Evolutionary conservation across 257 asterid genomes (phyloP).

Genomic region (Handroanthus guayacan): DNA sequence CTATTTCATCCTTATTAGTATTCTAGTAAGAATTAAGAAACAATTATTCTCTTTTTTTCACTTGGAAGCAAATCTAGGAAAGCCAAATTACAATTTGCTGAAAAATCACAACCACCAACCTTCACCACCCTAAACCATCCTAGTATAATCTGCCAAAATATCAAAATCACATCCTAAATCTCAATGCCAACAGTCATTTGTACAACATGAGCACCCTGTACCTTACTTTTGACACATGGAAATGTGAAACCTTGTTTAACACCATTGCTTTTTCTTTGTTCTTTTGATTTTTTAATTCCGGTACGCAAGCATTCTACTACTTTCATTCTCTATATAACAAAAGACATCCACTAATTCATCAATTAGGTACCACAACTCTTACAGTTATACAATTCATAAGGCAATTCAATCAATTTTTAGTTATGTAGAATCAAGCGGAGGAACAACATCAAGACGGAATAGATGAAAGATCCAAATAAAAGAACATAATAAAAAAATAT

Average conservation of each 20-base stretch:
- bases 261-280: not conserved
- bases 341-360: not conserved
- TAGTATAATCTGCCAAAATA: not conserved
- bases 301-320: not conserved
- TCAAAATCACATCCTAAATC: not conserved
- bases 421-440: not conserved
- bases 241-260: not conserved
- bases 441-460: not conserved
- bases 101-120: not conserved
- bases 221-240: too few relatives aligned
- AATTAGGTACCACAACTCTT: not conserved
- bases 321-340: not conserved
- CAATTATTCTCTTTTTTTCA: not conserved
- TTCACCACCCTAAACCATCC: not conserved
- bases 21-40: not conserved
- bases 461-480: not conserved
- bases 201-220: too few relatives aligned
- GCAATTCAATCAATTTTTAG: not conserved
- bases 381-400: not conserved
- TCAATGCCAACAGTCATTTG: not conserved
- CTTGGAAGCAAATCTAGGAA: not conserved
- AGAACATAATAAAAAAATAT: not conserved
- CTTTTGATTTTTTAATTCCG: not conserved
- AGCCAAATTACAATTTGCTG: not conserved
- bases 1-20: not conserved